Conservation (phyloP, 169 alveolate genomes). For the Babesia bigemina region DNA sequence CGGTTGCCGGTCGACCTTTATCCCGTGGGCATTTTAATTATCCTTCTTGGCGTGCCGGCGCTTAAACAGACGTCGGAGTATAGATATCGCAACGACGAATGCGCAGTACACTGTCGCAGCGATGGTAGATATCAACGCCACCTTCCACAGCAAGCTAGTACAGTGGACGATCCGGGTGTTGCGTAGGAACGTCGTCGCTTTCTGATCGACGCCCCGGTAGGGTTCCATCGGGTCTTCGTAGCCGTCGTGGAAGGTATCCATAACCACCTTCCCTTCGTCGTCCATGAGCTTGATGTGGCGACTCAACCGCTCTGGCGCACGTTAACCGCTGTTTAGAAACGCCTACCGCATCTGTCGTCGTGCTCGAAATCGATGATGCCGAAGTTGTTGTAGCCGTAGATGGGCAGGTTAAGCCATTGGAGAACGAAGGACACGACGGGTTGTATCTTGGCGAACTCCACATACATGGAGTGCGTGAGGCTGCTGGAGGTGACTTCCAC, state of each 20-base stretch:
- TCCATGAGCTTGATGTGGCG: conserved; percentile 46
- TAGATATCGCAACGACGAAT: too few relatives aligned
- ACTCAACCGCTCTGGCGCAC: conserved; percentile 1
- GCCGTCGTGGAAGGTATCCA: conserved; percentile 5
- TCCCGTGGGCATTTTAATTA: too few relatives aligned
- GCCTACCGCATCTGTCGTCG: conserved; percentile 24
- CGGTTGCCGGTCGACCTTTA: too few relatives aligned
- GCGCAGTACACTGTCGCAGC: too few relatives aligned
- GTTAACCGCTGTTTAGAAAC: too few relatives aligned
- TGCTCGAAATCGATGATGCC: conserved; percentile 47
- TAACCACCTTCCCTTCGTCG: conserved; percentile 24
- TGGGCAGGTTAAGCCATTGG: background rate
- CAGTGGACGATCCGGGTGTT: conserved; percentile 12
- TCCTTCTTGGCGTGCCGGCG: too few relatives aligned
- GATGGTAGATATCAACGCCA: background rate
- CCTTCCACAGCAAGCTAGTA: background rate
- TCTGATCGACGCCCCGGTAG: conserved; percentile 1
- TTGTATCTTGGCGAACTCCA: background rate
- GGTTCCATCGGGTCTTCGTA: conserved; percentile 11
- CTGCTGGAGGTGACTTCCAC: conserved; percentile 67
- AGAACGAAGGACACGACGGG: background rate
- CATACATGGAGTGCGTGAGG: conserved; percentile 48
- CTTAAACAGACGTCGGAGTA: too few relatives aligned
- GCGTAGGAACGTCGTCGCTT: background rate
- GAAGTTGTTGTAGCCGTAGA: conserved; percentile 58